Conservation (phyloP, 2,329 filamentous ascomycete species). For the Sporothrix phasma region DNA sequence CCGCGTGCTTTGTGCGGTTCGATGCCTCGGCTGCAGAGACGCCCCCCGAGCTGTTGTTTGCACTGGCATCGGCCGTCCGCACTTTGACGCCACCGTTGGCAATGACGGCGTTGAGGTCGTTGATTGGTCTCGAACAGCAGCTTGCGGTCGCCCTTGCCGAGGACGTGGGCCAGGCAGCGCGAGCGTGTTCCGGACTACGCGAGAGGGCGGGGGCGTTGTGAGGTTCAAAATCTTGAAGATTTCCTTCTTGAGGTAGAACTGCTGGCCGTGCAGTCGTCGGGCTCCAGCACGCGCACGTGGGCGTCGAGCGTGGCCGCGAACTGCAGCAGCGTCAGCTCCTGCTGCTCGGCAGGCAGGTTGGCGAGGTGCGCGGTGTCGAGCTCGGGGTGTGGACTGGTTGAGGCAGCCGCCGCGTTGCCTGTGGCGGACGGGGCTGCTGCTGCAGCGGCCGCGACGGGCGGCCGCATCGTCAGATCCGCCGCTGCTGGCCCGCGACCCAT, state of each 20-base stretch:
- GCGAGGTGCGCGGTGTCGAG: conserved; percentile 87
- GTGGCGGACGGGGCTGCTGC: conserved; percentile 21
- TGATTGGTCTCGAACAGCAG: conserved; percentile 89
- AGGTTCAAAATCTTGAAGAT: conserved; percentile 87
- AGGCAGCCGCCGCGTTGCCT: conserved; percentile 23
- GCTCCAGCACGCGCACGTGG: conserved; percentile 63
- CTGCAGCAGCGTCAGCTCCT: conserved; percentile 85
- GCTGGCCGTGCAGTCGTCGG: conserved; percentile 80
- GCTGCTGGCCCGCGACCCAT: conserved; percentile 15
- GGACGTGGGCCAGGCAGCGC: conserved; percentile 75
- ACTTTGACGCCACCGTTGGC: conserved; percentile 59
- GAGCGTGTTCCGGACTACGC: conserved; percentile 82
- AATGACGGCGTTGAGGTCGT: conserved; percentile 65
- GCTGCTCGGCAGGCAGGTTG: conserved; percentile 82
- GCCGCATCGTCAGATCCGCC: conserved; percentile 13
- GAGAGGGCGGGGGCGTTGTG: conserved; percentile 66
- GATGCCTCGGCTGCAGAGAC: conserved; percentile 59
- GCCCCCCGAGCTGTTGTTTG: conserved; percentile 33
- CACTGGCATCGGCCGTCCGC: conserved; percentile 55
- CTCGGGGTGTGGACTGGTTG: conserved; percentile 52
- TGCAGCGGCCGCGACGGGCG: conserved; percentile 21
- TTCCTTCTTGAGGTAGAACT: conserved; percentile 87
- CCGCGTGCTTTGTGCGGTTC: conserved; percentile 63
- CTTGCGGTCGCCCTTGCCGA: conserved; percentile 79
- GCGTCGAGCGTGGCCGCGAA: conserved; percentile 75